Conservation (phyloP, 352 stramenopile genomes). For the Bremia lactucae region DNA sequence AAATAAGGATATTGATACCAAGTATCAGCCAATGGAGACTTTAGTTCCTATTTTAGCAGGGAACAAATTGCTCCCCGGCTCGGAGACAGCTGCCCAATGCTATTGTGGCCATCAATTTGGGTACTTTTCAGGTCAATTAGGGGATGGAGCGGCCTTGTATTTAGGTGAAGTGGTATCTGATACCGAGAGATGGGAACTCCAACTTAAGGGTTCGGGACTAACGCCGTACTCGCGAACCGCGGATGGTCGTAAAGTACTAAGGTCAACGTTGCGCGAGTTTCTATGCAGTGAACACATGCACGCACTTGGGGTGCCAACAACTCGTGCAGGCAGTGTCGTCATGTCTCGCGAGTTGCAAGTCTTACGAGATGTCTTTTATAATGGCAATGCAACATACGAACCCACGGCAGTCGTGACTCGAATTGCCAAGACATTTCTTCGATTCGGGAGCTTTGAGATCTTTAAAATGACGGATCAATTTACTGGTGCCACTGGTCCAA, state of each 20-base stretch:
- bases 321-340: conserved; percentile 77
- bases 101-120: conserved; percentile 90
- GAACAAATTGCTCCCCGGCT: conserved; percentile 64
- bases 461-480: conserved; percentile 76
- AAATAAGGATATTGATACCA: conserved; percentile 5
- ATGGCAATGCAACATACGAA: conserved; percentile 74
- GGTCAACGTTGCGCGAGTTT: conserved; percentile 95
- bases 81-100: conserved; percentile 76
- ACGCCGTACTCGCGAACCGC: conserved; percentile 92
- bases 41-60: conserved; percentile 53
- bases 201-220: conserved; percentile 93
- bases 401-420: conserved; percentile 77
- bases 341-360: conserved; percentile 62
- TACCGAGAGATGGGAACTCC: conserved; percentile 85
- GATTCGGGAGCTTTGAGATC: conserved; percentile 94
- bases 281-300: conserved; percentile 95
- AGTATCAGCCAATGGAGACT: conserved; percentile 26
- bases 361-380: conserved; percentile 83
- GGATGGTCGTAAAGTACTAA: conserved; percentile 88
- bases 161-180: conserved; percentile 67
- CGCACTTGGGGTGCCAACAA: conserved; percentile 89
- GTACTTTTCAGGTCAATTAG: conserved; percentile 86
- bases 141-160: conserved; percentile 85
- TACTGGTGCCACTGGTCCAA: conserved; percentile 59
- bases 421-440: conserved; percentile 88